Base-by-base conservation (phyloP, 768 basidiomycete species). In the Lentinula boryana region DNA sequence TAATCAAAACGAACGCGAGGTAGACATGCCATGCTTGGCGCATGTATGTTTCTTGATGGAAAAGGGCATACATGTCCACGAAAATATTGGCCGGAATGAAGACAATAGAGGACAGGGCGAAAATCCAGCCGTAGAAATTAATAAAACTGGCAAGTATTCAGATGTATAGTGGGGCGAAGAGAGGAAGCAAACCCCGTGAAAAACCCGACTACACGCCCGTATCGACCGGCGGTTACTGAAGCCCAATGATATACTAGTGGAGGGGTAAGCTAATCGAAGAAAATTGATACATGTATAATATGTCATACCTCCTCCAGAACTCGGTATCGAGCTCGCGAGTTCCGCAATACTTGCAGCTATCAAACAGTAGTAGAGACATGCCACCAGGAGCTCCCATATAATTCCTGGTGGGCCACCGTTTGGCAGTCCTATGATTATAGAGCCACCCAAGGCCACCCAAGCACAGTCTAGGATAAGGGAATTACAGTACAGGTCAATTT, bases 41-140 rank as follows among this genome's bases (percentile, higher is more conserved):
- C 41, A 38, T 40, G 35, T 59, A 59, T 16, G 62, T 64, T 31
- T 62, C 61, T 41, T 58, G 63, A 60, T 64, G 63, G 21, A 64
- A 64, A 31, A 64, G 61, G 46, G 61, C 63, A 43, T 64, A 64
- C 60, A 64, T 64, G 46, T 64, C 60, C 31, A 64, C 60, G 53
- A 48, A 50, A 13, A 64, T 54, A 56, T 64, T 64, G 21, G 63
- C 56, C 7, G 63, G 58, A 23, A 64, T 62, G 35, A 44, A 46
- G 36, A 62, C 61, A 40, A 59, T 62, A 18, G 63, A 58, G 1
- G 63, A 54, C 33, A 62, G 52, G 61, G 35, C 63, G 50, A 64
- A 64, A 32, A 64, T 60, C 63, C 63, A 64, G 18, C 63, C 61
- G 12, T 64, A 64, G 40, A 64, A 64, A 41, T 64, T 64, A 23